Base-by-base conservation (phyloP, 768 basidiomycete species). In the Rhizopogon vulgaris region DNA sequence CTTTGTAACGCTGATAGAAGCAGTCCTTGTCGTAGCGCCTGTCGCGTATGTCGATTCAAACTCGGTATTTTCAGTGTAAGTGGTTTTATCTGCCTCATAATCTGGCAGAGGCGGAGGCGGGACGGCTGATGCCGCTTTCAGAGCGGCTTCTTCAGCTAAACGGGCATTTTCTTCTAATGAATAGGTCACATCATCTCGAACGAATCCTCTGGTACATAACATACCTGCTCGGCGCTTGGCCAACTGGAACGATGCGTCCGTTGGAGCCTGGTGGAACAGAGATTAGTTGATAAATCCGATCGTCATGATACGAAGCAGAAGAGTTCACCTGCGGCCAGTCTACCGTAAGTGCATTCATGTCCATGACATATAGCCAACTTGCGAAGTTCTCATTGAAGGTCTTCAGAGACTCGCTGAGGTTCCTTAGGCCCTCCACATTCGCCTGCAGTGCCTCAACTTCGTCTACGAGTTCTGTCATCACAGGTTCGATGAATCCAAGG, bases 331-430 rank as follows among this genome's bases (percentile, higher is more conserved):
- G 87, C 1, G 81, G 83, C 92, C 92, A 96, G 64, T 96, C 94
- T 0, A 84, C 84, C n/a, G 92, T 93, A 52, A 95, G 78, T 2
- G 91, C 84, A 63, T 94, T 93, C 91, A 97, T 95, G 63, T 90
- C 87, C 82, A 94, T 85, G 22, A 85, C 82, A 64, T 94, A 94
- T 10, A 95, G 69, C 79, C 84, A 94, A 63, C 89, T 91, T 12
- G 94, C 88, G 62, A 97, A 95, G 12, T 84, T 82, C 68, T 97
- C 94, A 65, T 96, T 96, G 75, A 95, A 95, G 4, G 82, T 84
- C 12, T 80, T 79, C 48, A 97, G 76, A 17, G 89, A 84, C 41
- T 84, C 75, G 66, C 85, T 83, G 56, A 97, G 78, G 24, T 75
- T 72, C 55, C 79, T 79, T 61, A 97, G 76, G 22, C 78, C 78